phyloP scores from a whole-genome alignment of 1,139 yeast genomes.

The Pichia sp. region DNA sequence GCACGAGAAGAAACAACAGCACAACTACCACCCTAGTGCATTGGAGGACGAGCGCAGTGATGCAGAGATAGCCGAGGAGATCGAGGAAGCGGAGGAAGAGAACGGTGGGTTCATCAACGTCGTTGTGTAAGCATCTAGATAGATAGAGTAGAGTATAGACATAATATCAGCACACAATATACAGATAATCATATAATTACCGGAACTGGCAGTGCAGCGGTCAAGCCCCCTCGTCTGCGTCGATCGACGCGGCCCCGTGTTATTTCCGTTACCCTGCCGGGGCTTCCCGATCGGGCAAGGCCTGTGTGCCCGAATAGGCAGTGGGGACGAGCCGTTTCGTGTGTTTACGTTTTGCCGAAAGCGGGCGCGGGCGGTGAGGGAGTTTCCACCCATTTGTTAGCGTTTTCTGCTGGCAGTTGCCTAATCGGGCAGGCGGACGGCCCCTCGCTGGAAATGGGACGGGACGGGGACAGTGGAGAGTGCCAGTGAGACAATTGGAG shows the following conservation, averaged over 20 bases:
- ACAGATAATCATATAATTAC: no score
- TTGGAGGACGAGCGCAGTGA: background rate
- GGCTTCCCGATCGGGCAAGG: no score
- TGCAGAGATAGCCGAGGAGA: constrained; percentile 1
- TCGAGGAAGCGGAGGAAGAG: constrained; percentile 15
- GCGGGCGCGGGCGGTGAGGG: constrained; percentile 2
- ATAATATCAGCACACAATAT: no score
- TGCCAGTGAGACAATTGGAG: no score
- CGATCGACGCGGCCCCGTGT: background rate
- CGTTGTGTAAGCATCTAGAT: background rate
- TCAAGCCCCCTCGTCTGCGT: no score
- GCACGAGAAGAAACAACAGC: background rate
- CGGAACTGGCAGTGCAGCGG: background rate
- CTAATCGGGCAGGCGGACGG: constrained; percentile 2
- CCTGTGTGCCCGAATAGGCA: constrained; percentile 7
- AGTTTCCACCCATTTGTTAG: background rate
- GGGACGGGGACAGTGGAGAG: no score
- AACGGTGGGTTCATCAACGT: constrained; percentile 2
- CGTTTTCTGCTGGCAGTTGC: constrained; percentile 3
- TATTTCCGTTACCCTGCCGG: no score
- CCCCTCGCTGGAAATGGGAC: no score
- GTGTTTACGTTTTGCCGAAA: constrained; percentile 12
- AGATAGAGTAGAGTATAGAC: background rate
- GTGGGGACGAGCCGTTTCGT: background rate
- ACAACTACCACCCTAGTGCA: background rate